Base-by-base conservation (phyloP, 1,284 basidiomycete species). In the Naganishia liquefaciens region DNA sequence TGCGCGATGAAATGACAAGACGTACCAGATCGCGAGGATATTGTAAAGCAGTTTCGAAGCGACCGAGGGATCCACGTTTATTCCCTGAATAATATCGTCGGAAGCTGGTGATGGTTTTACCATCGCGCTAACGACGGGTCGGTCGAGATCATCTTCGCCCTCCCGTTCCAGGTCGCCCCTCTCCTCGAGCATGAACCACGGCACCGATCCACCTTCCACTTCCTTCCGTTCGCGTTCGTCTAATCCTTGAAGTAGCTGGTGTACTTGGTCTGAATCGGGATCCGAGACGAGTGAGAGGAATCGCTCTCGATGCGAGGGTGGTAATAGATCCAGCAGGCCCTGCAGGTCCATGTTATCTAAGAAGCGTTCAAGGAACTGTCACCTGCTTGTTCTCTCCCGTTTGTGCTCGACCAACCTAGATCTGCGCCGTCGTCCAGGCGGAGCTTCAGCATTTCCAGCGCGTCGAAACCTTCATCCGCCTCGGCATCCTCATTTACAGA, bases 271-370 rank as follows among this genome's bases (percentile, higher is more conserved):
- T 7, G 73, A 75, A 0, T 77, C 73, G 0, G 77, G 76, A 61
- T 78, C 68, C 25, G 68, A 64, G 1, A 80, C 47, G 5, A 74
- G 71, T 3, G 70, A 65, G 33, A 80, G 63, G 64, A 80, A 79
- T 0, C 71, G 70, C 37, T 77, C 73, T 33, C 77, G 70, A 62
- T 78, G 76, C 3, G 66, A 46, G 17, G 68, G 71, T 0, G 78
- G 78, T 19, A 79, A 62, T 17, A 76, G 72, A 40, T 74, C 71
- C 64, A 79, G 73, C 0, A 79, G 69, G 42, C 71, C 68, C 64
- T 78, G 77, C n/a, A 74, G 71, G 49, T 76, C 76, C 60, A 79
- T 70, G 5, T 63, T 55, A 47, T 78, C 78, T 79, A 65, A 5
- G 46, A 25, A 6, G 6, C 15, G n/a, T 7, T 33, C 25, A 19